These are phyloP conservation scores for Monocercomonoides exilis DNA, from an alignment of 78 protist genomes.

Conservation along the genomic window DNA sequence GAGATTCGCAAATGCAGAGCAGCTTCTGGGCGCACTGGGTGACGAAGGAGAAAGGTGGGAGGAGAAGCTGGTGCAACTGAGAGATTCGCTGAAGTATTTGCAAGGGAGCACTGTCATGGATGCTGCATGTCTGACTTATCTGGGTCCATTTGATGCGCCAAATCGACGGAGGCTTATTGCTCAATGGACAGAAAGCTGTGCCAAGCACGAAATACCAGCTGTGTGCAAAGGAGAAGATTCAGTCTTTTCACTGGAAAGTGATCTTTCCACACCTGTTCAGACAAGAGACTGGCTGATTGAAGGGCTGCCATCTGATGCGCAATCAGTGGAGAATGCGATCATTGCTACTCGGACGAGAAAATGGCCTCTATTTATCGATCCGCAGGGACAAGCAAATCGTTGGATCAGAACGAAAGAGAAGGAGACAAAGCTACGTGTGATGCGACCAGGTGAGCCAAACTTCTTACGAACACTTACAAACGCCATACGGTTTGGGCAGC, in stretches of 20 bases:
- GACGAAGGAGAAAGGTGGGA: constrained; percentile 62
- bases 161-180: constrained; percentile 36
- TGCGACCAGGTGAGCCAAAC: constrained; percentile 41
- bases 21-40: constrained; percentile 43
- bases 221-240: too few species aligned
- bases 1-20: constrained; percentile 38
- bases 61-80: too few species aligned
- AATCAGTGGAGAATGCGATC: constrained; percentile 54
- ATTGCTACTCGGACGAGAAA: constrained; percentile 30
- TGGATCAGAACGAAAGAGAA: constrained; percentile 58
- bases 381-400: constrained; percentile 65
- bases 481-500: too few species aligned
- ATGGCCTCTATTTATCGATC: constrained; percentile 73
- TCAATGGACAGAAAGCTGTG: constrained; percentile 25
- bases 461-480: constrained; percentile 39
- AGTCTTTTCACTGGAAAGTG: too few species aligned
- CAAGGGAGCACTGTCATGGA: constrained; percentile 54
- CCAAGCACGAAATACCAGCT: too few species aligned
- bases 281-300: neutral
- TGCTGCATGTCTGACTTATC: constrained; percentile 60
- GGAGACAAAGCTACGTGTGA: constrained; percentile 26
- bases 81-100: too few species aligned
- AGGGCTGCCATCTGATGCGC: constrained; percentile 57
- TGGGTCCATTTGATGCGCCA: constrained; percentile 54
- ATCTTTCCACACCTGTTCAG: neutral